Evolutionary conservation across 106 monocot species (phyloP), one percentile per base, ranked within the genome.

Genomic region (Platanthera zijinensis): DNA sequence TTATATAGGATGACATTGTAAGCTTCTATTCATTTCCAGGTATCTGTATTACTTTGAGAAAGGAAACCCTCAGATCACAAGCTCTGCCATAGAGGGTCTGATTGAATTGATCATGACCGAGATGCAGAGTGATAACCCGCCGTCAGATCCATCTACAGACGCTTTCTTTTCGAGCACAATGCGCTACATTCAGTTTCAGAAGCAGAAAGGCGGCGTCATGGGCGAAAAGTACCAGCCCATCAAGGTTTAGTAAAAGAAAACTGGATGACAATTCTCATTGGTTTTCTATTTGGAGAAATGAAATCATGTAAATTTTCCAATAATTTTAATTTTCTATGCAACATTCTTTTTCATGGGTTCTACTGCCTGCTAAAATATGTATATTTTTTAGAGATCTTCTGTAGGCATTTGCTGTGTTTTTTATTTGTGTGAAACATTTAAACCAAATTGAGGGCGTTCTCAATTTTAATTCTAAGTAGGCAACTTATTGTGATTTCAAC

Each of bases 1-100:
- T 8, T 7, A n/a, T 1, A 8, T 19, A 61, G 39, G 39, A 39
- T 39, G 21, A 61, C 21, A 61, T 61, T 6, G 7, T 30, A 12
- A 7, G 67, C 32, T 7, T 32, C 50, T 49, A 48, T 4, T 68
- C 47, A 54, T 45, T 68, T 61, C 50, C 86, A 99, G 99, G 88
- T 99, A 99, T 72, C 52, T 99, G 10, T 99, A 95, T 71, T 99
- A 92, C 78, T 99, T 93, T 50, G 97, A 99, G 86, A 99, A 99
- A 80, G 97, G 94, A 51, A 99, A 92, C 68, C 83, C 88, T 66
- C 94, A 99, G 67, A 90, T 99, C 57, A 94, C 94, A 19, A 85
- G 83, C 57, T 78, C 89, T 28, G 85, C 75, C 10, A 89, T 99
- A 57, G 86, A 99, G 74, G 89, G 79, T 73, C 77, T 99, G n/a